A percentile compares a stretch with the other conserved stretches of the same genome.
These are phyloP conservation scores for Kondoa subrosea DNA, from an alignment of 768 basidiomycete species.

Conservation along the genomic window DNA sequence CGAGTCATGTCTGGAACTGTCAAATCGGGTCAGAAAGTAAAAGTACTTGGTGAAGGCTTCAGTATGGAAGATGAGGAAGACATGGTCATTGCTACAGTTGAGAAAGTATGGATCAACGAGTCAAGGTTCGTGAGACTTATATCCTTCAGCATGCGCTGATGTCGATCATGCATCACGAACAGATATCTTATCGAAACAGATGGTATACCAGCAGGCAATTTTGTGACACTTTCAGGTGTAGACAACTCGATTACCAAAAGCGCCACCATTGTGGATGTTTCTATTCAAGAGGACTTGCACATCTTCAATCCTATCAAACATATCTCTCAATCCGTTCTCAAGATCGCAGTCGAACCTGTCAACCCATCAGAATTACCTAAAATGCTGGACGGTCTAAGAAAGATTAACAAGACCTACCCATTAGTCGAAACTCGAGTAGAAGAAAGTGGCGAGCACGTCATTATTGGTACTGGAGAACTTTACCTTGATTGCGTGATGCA, in stretches of 20 bases:
- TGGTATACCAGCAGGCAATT: constrained; percentile 76
- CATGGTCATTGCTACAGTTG: constrained; percentile 68
- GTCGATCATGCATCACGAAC: background rate
- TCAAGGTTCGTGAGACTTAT: constrained; percentile 45
- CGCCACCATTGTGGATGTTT: constrained; percentile 59
- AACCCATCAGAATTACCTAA: constrained; percentile 94
- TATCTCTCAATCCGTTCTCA: constrained; percentile 89
- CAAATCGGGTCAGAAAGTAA: constrained; percentile 61
- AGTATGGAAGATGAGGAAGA: constrained; percentile 99
- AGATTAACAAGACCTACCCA: constrained; percentile 95
- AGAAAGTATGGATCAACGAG: constrained; percentile 79
- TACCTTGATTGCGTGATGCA: constrained; percentile 96
- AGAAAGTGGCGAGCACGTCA: constrained; percentile 91
- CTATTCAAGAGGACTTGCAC: constrained; percentile 68
- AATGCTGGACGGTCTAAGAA: constrained; percentile 91
- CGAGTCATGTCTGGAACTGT: constrained; percentile 84
- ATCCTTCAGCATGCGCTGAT: background rate
- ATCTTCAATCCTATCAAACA: constrained; percentile 95
- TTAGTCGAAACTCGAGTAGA: constrained; percentile 88
- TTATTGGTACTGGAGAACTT: constrained; percentile 90
- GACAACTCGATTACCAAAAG: constrained; percentile 90
- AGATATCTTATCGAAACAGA: constrained; percentile 84
- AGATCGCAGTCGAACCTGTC: constrained; percentile 96
- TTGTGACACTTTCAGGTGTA: constrained; percentile 79
- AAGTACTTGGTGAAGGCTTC: constrained; percentile 95